Conservation (phyloP, 2,329 filamentous ascomycete genomes). For the Claviceps maximensis region DNA sequence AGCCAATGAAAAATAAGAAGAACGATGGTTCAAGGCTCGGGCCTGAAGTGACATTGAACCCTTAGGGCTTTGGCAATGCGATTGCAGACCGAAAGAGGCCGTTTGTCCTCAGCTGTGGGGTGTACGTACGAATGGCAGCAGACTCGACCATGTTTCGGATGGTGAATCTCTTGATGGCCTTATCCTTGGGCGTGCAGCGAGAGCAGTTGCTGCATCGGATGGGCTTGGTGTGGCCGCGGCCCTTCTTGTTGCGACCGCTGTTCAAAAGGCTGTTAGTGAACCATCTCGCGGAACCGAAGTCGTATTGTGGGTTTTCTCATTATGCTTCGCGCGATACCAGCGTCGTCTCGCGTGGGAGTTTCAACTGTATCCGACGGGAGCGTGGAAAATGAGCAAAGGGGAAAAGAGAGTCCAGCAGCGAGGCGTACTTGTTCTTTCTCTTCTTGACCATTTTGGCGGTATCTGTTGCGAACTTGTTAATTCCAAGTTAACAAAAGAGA, state of each 20-base stretch:
- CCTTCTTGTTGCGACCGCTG: slow-evolving; percentile 99
- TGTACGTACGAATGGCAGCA: slow-evolving; percentile 88
- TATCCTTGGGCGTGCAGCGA: slow-evolving; percentile 95
- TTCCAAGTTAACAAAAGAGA: slow-evolving; percentile 12
- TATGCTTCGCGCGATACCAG: slow-evolving; percentile 4
- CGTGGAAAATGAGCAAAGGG: neutral
- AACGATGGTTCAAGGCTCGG: too few species aligned
- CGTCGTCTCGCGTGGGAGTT: slow-evolving; percentile 6
- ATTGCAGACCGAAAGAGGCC: neutral
- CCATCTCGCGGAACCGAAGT: slow-evolving; percentile 3
- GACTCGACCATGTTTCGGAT: slow-evolving; percentile 99
- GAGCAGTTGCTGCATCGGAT: slow-evolving; percentile 68
- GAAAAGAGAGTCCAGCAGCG: neutral
- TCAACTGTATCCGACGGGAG: slow-evolving; percentile 1
- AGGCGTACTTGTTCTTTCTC: slow-evolving; percentile 53
- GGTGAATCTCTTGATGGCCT: slow-evolving; percentile 99
- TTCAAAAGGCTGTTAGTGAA: slow-evolving; percentile 11
- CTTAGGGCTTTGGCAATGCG: neutral
- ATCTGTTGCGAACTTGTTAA: slow-evolving; percentile 28
- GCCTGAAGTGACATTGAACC: neutral
- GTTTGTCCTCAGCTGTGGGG: neutral
- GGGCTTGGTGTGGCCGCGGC: slow-evolving; percentile 98
- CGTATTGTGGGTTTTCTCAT: neutral
- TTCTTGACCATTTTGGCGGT: slow-evolving; percentile 59
- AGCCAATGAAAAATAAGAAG: too few species aligned